These are phyloP conservation scores for Sclerotinia minor DNA, from an alignment of 2,329 filamentous ascomycete genomes.

Conservation along the genomic window DNA sequence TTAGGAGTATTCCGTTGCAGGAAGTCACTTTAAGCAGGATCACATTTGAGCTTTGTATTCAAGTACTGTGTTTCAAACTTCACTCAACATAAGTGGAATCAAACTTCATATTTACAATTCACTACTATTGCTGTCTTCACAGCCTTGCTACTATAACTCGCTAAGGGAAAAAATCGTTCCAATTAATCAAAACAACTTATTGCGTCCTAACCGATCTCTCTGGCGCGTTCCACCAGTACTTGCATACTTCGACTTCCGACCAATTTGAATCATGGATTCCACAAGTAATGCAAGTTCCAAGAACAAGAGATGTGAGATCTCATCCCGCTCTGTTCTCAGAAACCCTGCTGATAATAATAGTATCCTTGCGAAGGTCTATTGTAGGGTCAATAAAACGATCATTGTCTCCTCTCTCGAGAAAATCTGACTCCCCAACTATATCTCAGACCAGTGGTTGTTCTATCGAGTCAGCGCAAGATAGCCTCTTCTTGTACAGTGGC, in stretches of 20 bases:
- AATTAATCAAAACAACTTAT: neutral
- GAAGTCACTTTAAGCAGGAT: neutral
- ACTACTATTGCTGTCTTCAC: neutral
- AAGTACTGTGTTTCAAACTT: neutral
- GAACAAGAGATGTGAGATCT: slow-evolving; percentile 14
- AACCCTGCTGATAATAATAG: slow-evolving; percentile 5
- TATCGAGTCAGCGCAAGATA: neutral
- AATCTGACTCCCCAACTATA: neutral
- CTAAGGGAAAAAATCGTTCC: neutral
- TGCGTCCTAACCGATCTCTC: neutral
- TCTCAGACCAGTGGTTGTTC: slow-evolving; percentile 11
- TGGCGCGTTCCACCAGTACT: neutral
- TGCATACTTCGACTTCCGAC: neutral
- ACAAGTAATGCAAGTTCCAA: neutral
- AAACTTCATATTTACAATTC: neutral
- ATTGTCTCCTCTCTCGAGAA: slow-evolving; percentile 14
- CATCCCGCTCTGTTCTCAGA: neutral
- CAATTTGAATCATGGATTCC: neutral
- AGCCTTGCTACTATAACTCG: neutral
- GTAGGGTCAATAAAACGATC: slow-evolving; percentile 22
- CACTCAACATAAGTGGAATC: neutral
- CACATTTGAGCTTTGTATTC: neutral
- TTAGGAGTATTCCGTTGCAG: neutral
- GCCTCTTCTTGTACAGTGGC: neutral
- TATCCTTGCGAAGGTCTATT: slow-evolving; percentile 20